Percentiles rank a stretch among this genome's conserved stretches.
These are phyloP conservation scores for Sporothrix dimorphospora DNA, from an alignment of 2,329 filamentous ascomycete genomes.

Conservation along the genomic window DNA sequence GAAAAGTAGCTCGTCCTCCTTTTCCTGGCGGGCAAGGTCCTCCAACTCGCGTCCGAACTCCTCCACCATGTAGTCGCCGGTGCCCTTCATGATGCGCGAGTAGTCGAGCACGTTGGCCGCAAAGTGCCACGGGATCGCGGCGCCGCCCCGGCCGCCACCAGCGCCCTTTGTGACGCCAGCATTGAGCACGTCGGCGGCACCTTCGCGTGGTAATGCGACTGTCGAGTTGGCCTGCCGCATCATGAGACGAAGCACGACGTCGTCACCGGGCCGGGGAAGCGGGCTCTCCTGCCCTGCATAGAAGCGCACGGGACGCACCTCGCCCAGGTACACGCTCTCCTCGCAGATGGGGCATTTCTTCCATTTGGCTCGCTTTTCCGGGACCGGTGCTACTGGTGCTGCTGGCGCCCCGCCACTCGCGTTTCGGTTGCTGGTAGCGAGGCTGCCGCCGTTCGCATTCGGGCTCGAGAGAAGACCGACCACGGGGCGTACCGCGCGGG, in stretches of 20 bases:
- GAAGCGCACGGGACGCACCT: constrained; percentile 86
- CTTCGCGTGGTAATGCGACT: constrained; percentile 83
- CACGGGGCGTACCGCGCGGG: not conserved
- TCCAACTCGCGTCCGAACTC: constrained; percentile 81
- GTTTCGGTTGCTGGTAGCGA: not conserved
- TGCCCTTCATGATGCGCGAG: constrained; percentile 92
- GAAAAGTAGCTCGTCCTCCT: constrained; percentile 89
- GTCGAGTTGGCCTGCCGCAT: constrained; percentile 80
- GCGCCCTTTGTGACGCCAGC: constrained; percentile 49
- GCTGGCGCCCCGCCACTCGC: not conserved
- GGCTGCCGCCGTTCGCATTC: constrained; percentile 58
- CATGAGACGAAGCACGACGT: constrained; percentile 87
- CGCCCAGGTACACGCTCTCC: constrained; percentile 89
- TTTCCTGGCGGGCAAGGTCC: constrained; percentile 74
- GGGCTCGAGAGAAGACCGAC: constrained; percentile 38
- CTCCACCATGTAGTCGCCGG: constrained; percentile 79
- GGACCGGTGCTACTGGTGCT: not conserved
- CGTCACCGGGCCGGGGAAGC: constrained; percentile 78
- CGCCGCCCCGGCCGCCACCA: not conserved
- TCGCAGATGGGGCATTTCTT: constrained; percentile 97
- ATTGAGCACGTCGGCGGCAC: constrained; percentile 68
- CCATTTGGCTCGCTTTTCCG: constrained; percentile 51
- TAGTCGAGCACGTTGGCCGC: constrained; percentile 90
- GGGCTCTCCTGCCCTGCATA: constrained; percentile 86
- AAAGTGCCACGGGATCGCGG: constrained; percentile 83